phyloP scores from a whole-genome alignment of 2,329 filamentous ascomycete species.

The Fusarium citri region DNA sequence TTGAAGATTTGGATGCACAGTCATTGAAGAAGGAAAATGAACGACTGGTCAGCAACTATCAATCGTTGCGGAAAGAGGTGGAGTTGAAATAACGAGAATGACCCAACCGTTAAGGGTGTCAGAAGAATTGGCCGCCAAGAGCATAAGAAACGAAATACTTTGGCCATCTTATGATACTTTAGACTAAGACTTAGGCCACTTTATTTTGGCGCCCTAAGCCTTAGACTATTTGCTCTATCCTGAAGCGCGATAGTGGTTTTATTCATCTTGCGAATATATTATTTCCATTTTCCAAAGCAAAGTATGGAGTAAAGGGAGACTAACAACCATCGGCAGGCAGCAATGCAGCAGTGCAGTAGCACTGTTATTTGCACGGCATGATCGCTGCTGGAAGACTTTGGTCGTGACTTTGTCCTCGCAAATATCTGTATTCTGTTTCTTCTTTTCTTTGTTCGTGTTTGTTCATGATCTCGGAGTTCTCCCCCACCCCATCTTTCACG shows the following conservation, averaged over 20 bases:
- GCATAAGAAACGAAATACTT: background rate
- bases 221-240: no score
- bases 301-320: no score
- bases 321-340: background rate
- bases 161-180: background rate
- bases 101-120: background rate
- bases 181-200: background rate
- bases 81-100: background rate
- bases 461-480: no score
- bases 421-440: no score
- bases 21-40: background rate
- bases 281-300: no score
- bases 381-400: background rate
- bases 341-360: background rate
- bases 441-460: background rate
- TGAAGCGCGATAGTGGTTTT: no score
- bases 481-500: background rate
- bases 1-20: constrained; percentile 5
- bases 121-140: background rate
- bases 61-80: background rate
- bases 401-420: no score
- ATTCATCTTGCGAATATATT: background rate
- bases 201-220: background rate
- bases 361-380: background rate
- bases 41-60: background rate